These are phyloP conservation scores for Cajanus cajan DNA, from an alignment of 306 rosid genomes.

Conservation along the genomic window DNA sequence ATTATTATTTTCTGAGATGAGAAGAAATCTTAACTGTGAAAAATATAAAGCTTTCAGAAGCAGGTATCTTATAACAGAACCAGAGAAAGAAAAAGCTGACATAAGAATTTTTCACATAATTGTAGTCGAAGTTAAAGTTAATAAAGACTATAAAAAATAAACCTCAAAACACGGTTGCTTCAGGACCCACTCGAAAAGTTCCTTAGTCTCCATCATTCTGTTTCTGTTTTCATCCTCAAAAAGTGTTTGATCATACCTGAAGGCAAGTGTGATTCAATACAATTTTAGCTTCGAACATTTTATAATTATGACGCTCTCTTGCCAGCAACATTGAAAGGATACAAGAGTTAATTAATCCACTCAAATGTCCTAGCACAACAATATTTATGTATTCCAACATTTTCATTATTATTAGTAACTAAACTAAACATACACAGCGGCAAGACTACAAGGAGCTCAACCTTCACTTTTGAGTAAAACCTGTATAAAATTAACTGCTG, in stretches of 20 bases:
- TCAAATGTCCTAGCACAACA: neutral
- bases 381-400: neutral
- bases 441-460: neutral
- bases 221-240: constrained; percentile 94
- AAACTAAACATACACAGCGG: neutral
- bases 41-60: no score
- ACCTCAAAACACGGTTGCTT: constrained; percentile 98
- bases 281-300: constrained; percentile 19
- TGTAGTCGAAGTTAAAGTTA: constrained; percentile 8
- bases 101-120: neutral
- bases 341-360: neutral
- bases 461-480: neutral
- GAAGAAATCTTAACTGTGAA: neutral
- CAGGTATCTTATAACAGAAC: neutral
- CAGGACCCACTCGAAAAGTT: constrained; percentile 92
- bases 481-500: neutral
- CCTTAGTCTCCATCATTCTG: constrained; percentile 96
- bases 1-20: constrained; percentile 3
- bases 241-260: constrained; percentile 97
- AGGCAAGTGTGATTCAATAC: constrained; percentile 26
- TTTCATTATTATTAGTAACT: neutral
- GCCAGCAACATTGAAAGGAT: constrained; percentile 9
- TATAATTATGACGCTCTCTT: constrained; percentile 6
- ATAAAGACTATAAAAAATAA: constrained; percentile 32
- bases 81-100: neutral